Conservation (phyloP, 306 rosid genomes). For the Coriaria nepalensis region DNA sequence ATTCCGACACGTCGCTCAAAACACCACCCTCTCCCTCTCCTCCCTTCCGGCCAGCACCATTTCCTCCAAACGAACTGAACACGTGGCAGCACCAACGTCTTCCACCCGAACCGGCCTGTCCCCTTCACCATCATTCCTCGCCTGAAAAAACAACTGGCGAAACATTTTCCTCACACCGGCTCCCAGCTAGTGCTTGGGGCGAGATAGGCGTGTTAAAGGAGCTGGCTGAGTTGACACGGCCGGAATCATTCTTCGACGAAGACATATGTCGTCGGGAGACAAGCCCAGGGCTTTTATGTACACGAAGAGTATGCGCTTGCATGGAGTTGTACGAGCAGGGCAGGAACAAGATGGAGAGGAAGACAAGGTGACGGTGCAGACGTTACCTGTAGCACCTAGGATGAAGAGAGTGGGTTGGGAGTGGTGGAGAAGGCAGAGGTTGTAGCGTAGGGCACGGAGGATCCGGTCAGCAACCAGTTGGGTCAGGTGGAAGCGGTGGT, state of each 20-base stretch:
- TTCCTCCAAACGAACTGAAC: constrained; percentile 77
- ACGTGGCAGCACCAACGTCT: constrained; percentile 30
- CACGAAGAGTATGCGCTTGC: constrained; percentile 79
- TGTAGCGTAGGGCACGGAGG: constrained; percentile 62
- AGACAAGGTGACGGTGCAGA: constrained; percentile 47
- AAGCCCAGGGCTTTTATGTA: constrained; percentile 52
- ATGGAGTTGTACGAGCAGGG: constrained; percentile 67
- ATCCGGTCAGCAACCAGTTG: constrained; percentile 53
- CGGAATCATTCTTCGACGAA: constrained; percentile 43
- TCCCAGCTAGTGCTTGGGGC: constrained; percentile 47
- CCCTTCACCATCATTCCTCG: neutral
- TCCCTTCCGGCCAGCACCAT: constrained; percentile 17
- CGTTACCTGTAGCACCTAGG: constrained; percentile 74
- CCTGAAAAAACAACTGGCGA: constrained; percentile 33
- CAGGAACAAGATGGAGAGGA: constrained; percentile 59
- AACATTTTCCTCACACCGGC: constrained; percentile 36
- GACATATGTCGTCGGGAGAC: constrained; percentile 37
- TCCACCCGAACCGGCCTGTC: constrained; percentile 20
- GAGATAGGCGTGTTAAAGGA: constrained; percentile 24
- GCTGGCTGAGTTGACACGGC: constrained; percentile 37
- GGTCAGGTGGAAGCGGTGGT: constrained; percentile 26
- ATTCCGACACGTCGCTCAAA: constrained; percentile 61
- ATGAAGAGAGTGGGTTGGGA: constrained; percentile 48
- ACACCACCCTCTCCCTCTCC: constrained; percentile 44
- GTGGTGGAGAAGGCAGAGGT: constrained; percentile 70